These are phyloP conservation scores for Scedosporium apiospermum DNA, from an alignment of 2,329 filamentous ascomycete species.

Conservation along the genomic window DNA sequence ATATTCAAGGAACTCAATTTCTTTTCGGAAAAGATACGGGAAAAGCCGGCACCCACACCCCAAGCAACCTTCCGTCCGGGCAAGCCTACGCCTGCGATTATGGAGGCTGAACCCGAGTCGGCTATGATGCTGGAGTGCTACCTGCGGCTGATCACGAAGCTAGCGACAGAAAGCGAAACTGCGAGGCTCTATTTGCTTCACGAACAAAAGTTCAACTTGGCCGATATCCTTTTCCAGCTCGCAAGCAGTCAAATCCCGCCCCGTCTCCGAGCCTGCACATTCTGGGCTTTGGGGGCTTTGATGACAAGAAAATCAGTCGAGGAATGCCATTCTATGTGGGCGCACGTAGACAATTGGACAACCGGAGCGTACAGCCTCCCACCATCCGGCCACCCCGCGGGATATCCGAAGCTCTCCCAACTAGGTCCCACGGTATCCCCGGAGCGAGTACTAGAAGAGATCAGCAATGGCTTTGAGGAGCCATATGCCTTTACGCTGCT, in stretches of 20 bases:
- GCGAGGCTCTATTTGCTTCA: conserved; percentile 68
- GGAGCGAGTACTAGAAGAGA: conserved; percentile 61
- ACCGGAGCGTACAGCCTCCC: conserved; percentile 45
- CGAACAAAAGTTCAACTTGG: conserved; percentile 54
- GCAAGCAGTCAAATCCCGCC: conserved; percentile 68
- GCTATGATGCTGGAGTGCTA: conserved; percentile 97
- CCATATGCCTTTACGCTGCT: conserved; percentile 75
- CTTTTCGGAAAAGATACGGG: conserved; percentile 69
- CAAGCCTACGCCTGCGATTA: conserved; percentile 54
- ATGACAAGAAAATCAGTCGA: conserved; percentile 62
- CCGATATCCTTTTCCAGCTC: conserved; percentile 67
- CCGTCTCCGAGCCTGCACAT: conserved; percentile 73
- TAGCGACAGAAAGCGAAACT: conserved; percentile 63
- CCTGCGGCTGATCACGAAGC: conserved; percentile 73
- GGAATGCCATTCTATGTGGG: conserved; percentile 70
- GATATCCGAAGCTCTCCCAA: conserved; percentile 17
- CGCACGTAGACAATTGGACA: conserved; percentile 69
- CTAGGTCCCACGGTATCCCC: conserved; percentile 29
- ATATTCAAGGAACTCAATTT: conserved; percentile 86
- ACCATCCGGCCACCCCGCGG: conserved; percentile 15
- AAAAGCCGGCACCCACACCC: conserved; percentile 46
- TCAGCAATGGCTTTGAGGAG: conserved; percentile 75
- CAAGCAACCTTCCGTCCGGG: conserved; percentile 40
- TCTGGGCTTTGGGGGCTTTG: conserved; percentile 66
- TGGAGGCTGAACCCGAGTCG: conserved; percentile 81